Base-by-base conservation (phyloP, 1,139 yeast species). In the Nematodospora anomalae region DNA sequence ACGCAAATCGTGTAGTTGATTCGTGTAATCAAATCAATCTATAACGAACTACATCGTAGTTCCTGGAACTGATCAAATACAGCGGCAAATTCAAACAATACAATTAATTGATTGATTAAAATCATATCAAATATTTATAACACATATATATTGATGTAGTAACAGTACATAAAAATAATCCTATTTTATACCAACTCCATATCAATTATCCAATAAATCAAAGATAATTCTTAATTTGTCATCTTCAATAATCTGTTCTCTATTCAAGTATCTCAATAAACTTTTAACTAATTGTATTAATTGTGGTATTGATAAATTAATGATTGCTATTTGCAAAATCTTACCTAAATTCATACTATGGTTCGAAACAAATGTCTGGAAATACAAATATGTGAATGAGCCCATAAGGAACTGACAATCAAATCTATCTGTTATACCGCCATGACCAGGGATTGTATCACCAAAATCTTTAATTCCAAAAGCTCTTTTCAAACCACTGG, bases 371-470 rank as follows among this genome's bases (percentile, higher is more conserved):
- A 92, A 92, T 2, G 96, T 86, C 62, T 90, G 97, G 60, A 83
- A 90, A 67, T 92, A 92, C 47, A 92, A 73, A 58, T 89, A 90
- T 30, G 94, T 78, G 58, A 92, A 92, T 28, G 96, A 88, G 8
- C 98, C 99, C 97, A 92, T 92, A 50, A 92, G 71, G 58, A 92
- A 92, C 64, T 92, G 98, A 64, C 99, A 92, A 65, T 92, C 99
- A 71, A 92, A 83, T 64, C 99, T 79, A 61, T 92, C 99, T 22
- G 97, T 90, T 47, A 92, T 81, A 47, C 99, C 99, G 44, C 99
- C 99, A 57, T 92, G 99, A 26, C 99, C 99, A 20, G 52, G 74
- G 53, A 68, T 46, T 45, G 70, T 55, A 45, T 57, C 60, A 56
- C 69, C 58, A 50, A 58, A 47, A 50, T 62, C 57, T 47, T 74